A percentile compares a stretch with the other conserved stretches of the same genome.
Conservation (phyloP, 805 yeast species). For the Teunomyces tritomae region DNA sequence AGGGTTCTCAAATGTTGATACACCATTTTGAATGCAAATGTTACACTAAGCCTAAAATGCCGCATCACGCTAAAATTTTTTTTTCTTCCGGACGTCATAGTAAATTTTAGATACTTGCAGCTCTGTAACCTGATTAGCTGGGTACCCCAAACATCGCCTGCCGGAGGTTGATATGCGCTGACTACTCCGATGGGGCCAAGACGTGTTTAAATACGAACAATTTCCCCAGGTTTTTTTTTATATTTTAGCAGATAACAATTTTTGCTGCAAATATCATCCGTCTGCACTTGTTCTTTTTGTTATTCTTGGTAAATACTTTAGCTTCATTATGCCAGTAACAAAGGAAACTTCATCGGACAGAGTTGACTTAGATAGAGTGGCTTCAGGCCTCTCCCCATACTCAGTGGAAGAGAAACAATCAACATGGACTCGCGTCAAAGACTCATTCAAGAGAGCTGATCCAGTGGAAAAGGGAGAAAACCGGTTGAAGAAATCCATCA, state of each 20-base stretch:
- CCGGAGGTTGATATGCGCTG: not conserved
- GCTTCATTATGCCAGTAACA: not conserved
- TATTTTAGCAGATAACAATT: not conserved
- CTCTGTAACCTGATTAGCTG: slow-evolving; percentile 1
- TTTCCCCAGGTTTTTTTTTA: slow-evolving; percentile 1
- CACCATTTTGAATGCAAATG: not conserved
- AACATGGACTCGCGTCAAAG: slow-evolving; percentile 20
- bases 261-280: slow-evolving; percentile 1
- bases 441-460: slow-evolving; percentile 20
- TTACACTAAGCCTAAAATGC: not conserved
- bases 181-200: not conserved
- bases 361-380: slow-evolving; percentile 5
- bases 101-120: not conserved
- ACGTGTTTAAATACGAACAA: not conserved
- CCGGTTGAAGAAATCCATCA: slow-evolving; percentile 8
- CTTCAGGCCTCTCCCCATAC: slow-evolving; percentile 1
- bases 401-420: slow-evolving; percentile 2
- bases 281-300: not conserved
- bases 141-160: not conserved
- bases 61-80: not conserved
- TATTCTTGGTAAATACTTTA: not conserved
- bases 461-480: slow-evolving; percentile 6
- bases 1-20: not conserved
- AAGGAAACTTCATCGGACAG: slow-evolving; percentile 1
- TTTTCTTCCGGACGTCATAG: not conserved